A percentile compares a stretch with the other conserved stretches of the same genome.
phyloP scores from a whole-genome alignment of 306 rosid genomes.

The Echinosophora koreensis region DNA sequence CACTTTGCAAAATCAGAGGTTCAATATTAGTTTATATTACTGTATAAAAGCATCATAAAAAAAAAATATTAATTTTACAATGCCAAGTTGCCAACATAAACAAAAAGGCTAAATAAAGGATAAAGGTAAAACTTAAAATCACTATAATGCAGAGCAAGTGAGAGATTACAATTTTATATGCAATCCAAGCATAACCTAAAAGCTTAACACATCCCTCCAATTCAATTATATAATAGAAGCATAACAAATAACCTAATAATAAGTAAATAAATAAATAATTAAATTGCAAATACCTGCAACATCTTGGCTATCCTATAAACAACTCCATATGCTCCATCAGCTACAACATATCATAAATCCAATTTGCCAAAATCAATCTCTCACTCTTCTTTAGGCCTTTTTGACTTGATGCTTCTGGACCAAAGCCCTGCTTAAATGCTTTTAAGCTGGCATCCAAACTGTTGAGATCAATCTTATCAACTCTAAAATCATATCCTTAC shows the following conservation, averaged over 20 bases:
- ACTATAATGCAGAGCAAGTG: neutral
- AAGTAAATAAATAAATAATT: too few relatives aligned
- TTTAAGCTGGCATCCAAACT: conserved; percentile 83
- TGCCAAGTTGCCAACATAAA: too few relatives aligned
- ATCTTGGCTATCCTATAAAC: conserved; percentile 78
- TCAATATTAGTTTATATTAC: too few relatives aligned
- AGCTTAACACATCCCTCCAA: too few relatives aligned
- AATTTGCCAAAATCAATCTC: conserved; percentile 87
- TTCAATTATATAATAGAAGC: neutral
- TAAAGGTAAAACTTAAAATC: too few relatives aligned
- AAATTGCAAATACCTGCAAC: conserved; percentile 86
- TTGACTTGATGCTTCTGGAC: conserved; percentile 57
- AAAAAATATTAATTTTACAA: too few relatives aligned
- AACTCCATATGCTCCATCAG: conserved; percentile 87
- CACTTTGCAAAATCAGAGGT: too few relatives aligned
- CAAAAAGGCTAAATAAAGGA: too few relatives aligned
- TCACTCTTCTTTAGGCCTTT: conserved; percentile 84
- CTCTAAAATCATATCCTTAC: conserved; percentile 89
- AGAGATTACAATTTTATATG: neutral
- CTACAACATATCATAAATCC: conserved; percentile 70
- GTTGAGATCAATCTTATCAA: conserved; percentile 87
- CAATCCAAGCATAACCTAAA: neutral
- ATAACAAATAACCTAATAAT: too few relatives aligned
- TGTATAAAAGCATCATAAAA: too few relatives aligned
- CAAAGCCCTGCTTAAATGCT: conserved; percentile 90